A percentile compares a stretch with the other conserved stretches of the same genome.
phyloP scores from a whole-genome alignment of 75 land plant genomes.

The Adiantum capillusveneris region DNA sequence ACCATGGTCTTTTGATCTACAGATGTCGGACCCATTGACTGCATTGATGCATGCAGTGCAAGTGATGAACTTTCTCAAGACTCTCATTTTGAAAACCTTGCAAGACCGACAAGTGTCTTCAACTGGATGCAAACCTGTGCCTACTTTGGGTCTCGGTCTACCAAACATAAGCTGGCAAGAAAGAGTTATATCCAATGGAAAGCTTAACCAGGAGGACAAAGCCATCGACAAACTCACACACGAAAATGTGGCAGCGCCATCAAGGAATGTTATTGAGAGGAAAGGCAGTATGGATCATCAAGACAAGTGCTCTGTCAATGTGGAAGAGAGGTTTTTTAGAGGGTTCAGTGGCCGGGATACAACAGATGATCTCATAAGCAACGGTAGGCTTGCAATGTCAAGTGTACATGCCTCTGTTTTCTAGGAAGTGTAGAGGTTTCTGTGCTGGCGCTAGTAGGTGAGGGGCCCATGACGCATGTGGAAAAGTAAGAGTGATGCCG shows the following conservation, averaged over 20 bases:
- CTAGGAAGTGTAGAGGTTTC: too few relatives aligned
- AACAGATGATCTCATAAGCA: background rate
- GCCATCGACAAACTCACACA: background rate
- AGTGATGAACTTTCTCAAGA: constrained; percentile 97
- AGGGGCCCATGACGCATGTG: too few relatives aligned
- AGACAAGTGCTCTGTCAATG: background rate
- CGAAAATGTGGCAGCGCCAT: background rate
- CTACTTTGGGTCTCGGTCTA: background rate
- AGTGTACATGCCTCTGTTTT: too few relatives aligned
- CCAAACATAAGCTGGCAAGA: background rate
- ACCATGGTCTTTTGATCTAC: constrained; percentile 14
- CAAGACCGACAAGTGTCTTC: constrained; percentile 62
- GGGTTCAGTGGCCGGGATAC: constrained; percentile 1
- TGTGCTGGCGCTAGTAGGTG: too few relatives aligned
- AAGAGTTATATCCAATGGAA: background rate
- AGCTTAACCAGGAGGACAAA: background rate
- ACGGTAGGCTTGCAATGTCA: background rate
- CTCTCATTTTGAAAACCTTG: constrained; percentile 61
- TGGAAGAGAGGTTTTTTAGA: background rate
- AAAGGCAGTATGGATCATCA: background rate
- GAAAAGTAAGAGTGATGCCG: too few relatives aligned
- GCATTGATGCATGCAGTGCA: constrained; percentile 99
- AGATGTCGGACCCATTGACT: constrained; percentile 99
- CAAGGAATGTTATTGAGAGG: background rate
- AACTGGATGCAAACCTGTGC: background rate